These are phyloP conservation scores for Arxiozyma telluris DNA, from an alignment of 1,139 yeast genomes.

Conservation along the genomic window DNA sequence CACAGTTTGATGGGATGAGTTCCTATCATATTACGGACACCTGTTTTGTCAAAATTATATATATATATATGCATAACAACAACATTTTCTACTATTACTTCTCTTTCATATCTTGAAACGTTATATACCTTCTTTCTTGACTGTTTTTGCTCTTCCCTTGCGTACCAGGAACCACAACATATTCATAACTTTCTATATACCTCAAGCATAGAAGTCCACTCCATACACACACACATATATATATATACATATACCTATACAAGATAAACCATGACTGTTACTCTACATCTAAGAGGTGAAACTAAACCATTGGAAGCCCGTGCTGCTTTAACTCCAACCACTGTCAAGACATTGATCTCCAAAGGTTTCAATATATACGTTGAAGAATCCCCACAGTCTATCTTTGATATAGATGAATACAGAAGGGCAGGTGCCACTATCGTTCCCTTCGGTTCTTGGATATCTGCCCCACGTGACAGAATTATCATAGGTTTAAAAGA, in stretches of 20 bases:
- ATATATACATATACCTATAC: neutral
- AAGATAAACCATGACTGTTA: constrained; percentile 32
- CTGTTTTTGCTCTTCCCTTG: neutral
- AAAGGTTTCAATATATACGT: constrained; percentile 86
- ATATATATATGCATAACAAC: no score
- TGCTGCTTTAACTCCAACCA: constrained; percentile 90
- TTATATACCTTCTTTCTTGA: neutral
- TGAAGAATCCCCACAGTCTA: constrained; percentile 79
- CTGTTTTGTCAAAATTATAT: neutral
- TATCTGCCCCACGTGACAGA: constrained; percentile 78
- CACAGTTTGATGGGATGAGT: neutral
- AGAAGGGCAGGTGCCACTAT: constrained; percentile 72
- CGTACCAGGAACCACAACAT: no score
- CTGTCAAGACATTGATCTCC: constrained; percentile 72
- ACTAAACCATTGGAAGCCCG: constrained; percentile 96
- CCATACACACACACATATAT: no score
- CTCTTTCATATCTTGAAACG: neutral
- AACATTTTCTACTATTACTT: no score
- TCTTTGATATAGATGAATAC: constrained; percentile 68
- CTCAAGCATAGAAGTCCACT: no score
- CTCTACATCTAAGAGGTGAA: constrained; percentile 83
- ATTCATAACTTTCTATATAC: neutral
- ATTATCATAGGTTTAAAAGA: constrained; percentile 90
- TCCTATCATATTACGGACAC: no score
- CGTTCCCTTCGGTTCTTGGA: constrained; percentile 93